phyloP scores from a whole-genome alignment of 306 rosid genomes.

The Hylodesmum podocarpum region DNA sequence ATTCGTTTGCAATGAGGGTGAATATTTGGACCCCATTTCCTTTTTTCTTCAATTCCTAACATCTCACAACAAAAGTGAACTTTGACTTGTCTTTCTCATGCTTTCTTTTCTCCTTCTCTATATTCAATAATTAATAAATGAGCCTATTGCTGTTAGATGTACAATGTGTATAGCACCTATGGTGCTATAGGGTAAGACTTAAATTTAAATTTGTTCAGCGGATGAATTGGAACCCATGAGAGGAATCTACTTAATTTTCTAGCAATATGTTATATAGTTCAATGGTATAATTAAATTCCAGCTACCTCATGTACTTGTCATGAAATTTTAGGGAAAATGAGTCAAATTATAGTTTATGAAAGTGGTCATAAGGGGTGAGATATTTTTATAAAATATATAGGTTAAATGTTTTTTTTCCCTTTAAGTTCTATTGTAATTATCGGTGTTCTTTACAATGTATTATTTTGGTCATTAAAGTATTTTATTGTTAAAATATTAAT shows the following conservation, averaged over 20 bases:
- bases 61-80: conserved; percentile 31
- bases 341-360: not conserved
- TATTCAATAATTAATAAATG: conserved; percentile 23
- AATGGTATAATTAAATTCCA: not conserved
- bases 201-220: conserved; percentile 12
- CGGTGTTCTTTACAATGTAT: no score
- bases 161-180: conserved; percentile 1
- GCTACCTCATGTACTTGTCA: not conserved
- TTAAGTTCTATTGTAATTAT: no score
- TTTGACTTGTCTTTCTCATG: conserved; percentile 34
- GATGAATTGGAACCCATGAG: not conserved
- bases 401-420: no score
- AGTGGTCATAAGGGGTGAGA: not conserved
- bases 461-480: no score
- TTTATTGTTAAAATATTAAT: no score
- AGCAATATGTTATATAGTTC: not conserved
- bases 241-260: not conserved
- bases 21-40: conserved; percentile 34
- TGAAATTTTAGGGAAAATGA: not conserved
- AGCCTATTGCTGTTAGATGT: not conserved
- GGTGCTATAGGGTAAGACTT: not conserved
- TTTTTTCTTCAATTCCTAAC: conserved; percentile 31
- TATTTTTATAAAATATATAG: no score
- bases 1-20: conserved; percentile 46
- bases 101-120: conserved; percentile 9